Evolutionary conservation across 768 basidiomycete species (phyloP).

Genomic region (Leucogyrophana mollusca): DNA sequence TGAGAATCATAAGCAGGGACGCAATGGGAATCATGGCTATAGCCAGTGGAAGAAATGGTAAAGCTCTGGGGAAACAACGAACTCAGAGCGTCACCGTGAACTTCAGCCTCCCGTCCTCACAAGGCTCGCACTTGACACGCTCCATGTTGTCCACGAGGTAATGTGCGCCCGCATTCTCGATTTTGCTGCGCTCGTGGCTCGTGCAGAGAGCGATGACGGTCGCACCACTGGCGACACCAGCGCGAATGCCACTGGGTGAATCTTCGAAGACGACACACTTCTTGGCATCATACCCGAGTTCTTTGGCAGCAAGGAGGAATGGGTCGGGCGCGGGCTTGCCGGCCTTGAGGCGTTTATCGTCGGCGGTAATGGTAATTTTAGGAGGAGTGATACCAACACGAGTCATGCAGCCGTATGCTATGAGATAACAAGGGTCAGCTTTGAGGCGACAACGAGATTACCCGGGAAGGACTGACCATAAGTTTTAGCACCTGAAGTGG

Average conservation of each 20-base stretch:
- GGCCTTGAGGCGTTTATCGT: slow-evolving; percentile 69
- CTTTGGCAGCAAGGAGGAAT: slow-evolving; percentile 60
- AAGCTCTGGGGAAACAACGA: too few species aligned
- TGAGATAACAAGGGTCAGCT: background rate
- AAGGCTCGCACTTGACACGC: slow-evolving; percentile 38
- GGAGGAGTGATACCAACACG: slow-evolving; percentile 71
- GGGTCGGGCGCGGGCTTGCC: slow-evolving; percentile 65
- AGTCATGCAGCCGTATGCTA: slow-evolving; percentile 66
- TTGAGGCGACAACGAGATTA: background rate
- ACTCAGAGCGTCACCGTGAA: slow-evolving; percentile 38
- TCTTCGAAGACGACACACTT: slow-evolving; percentile 81
- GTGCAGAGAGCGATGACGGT: slow-evolving; percentile 77
- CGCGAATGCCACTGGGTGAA: slow-evolving; percentile 61
- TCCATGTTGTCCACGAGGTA: slow-evolving; percentile 57
- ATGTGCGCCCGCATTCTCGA: slow-evolving; percentile 56
- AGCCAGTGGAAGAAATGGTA: too few species aligned
- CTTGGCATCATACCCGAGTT: slow-evolving; percentile 52
- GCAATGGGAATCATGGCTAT: too few species aligned
- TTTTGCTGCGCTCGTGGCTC: slow-evolving; percentile 56
- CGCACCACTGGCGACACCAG: slow-evolving; percentile 72
- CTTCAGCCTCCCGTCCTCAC: slow-evolving; percentile 40
- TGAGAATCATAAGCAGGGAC: too few species aligned
- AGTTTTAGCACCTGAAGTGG: slow-evolving; percentile 72
- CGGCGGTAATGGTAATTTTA: slow-evolving; percentile 69
- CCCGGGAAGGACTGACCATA: slow-evolving; percentile 43